Base-by-base conservation (phyloP, 2,329 filamentous ascomycete species). In the Zymoseptoria tritici region DNA sequence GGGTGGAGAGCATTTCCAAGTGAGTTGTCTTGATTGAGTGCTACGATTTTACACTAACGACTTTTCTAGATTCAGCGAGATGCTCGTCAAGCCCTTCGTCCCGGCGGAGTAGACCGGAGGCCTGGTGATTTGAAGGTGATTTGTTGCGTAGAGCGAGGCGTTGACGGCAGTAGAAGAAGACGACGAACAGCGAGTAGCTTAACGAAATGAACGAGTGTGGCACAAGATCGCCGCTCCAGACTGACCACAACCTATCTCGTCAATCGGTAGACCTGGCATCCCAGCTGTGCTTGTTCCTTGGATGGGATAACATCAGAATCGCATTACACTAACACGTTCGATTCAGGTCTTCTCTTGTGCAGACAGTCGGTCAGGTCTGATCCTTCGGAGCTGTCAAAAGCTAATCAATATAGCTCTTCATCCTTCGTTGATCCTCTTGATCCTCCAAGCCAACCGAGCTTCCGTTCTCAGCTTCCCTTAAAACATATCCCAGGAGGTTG, bases 1-100 rank as follows among this genome's bases (percentile, higher is more conserved):
- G 94, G 52, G 96, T 95, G 81, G 93, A 97, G 72, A 93, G 86
- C 76, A 79, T 99, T 68, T 91, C 95, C 77, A 90, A 85, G 77
- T 78, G 65, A 71, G 76, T 75, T 26, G 21, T 8, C 7, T 42
- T 9, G 19, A 29, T 22, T 29, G 24, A 21, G 6, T 29, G 2
- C 4, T 51, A 51, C 9, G 20, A 8, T 54, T 21, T 8, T 16
- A 54, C 62, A 54, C 66, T 68, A 58, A 70, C 64, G 58, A 76
- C 72, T 7, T 29, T 55, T 51, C 50, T 31, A 67, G 65, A 76
- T 97, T 94, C 74, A 91, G 88, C 72, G 85, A 91, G 71, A 90
- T 94, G 89, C 80, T 94, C 62, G 82, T 92, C 64, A 83, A 83
- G 65, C 90, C 89, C 0, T 93, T 87, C 70, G 80, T 88, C 55